phyloP scores from a whole-genome alignment of 371 early-diverging fungal genomes.

The Homolaphlyctis polyrhiza region DNA sequence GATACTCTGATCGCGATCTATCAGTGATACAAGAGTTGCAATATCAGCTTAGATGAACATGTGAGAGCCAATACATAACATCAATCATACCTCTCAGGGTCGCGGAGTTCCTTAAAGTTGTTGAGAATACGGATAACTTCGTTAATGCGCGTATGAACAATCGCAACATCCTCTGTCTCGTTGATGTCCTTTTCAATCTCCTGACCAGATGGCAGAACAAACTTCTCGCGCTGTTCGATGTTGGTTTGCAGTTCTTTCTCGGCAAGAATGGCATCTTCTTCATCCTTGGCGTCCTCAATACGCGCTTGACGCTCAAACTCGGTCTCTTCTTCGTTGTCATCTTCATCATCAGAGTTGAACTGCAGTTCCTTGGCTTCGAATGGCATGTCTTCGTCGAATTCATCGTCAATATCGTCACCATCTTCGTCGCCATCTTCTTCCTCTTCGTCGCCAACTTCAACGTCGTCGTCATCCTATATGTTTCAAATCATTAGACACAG shows the following conservation, averaged over 20 bases:
- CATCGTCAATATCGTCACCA: slow-evolving; percentile 34
- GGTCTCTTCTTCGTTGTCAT: slow-evolving; percentile 40
- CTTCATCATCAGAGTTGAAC: slow-evolving; percentile 17
- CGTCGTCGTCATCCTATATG: slow-evolving; percentile 29
- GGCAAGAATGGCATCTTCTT: slow-evolving; percentile 58
- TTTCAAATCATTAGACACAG: slow-evolving; percentile 26
- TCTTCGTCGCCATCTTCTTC: slow-evolving; percentile 30
- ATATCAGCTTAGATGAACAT: not conserved
- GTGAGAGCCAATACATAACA: not conserved
- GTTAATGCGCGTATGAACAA: slow-evolving; percentile 80
- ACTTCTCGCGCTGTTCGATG: slow-evolving; percentile 66
- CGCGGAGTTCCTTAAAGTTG: slow-evolving; percentile 81
- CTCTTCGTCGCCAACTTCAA: slow-evolving; percentile 34
- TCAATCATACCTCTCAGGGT: slow-evolving; percentile 52
- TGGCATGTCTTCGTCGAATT: slow-evolving; percentile 8
- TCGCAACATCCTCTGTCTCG: slow-evolving; percentile 43
- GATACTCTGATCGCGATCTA: slow-evolving; percentile 76
- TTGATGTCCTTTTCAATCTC: slow-evolving; percentile 58
- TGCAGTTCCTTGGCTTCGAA: slow-evolving; percentile 41
- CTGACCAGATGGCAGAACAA: slow-evolving; percentile 64
- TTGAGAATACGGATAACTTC: slow-evolving; percentile 80
- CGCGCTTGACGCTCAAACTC: slow-evolving; percentile 71
- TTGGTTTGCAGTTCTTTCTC: slow-evolving; percentile 74
- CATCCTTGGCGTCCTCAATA: slow-evolving; percentile 56
- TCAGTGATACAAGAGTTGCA: not conserved